Percentiles rank a stretch among this genome's conserved stretches.
These are phyloP conservation scores for Xylariales sp. DNA, from an alignment of 2,329 filamentous ascomycete species.

Conservation along the genomic window DNA sequence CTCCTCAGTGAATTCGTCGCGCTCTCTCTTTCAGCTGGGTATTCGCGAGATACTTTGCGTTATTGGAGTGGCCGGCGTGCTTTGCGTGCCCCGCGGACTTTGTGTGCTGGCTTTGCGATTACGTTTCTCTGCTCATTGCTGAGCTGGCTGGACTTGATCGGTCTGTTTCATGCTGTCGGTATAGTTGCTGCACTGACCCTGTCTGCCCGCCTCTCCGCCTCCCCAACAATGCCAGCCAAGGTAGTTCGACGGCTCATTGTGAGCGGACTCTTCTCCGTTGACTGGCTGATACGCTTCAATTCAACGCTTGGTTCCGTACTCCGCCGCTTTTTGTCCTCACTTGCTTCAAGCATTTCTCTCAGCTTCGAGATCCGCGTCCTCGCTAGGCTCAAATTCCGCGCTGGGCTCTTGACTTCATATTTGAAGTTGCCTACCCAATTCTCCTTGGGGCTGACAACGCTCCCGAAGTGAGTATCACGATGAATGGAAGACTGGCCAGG, in stretches of 20 bases:
- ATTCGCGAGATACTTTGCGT: no score
- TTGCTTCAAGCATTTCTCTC: constrained; percentile 4
- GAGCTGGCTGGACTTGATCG: no score
- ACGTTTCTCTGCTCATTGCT: no score
- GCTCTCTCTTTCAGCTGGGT: no score
- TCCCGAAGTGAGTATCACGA: neutral
- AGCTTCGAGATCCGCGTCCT: neutral
- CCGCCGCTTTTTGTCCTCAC: neutral
- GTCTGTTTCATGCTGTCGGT: neutral
- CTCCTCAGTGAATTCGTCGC: no score
- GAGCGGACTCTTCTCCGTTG: no score
- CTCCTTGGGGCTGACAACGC: neutral
- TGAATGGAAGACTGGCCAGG: constrained; percentile 2
- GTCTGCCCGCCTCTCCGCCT: neutral
- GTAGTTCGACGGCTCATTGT: no score
- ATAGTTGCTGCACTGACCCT: neutral
- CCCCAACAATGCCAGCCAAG: neutral
- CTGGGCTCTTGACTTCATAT: neutral
- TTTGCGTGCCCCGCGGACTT: no score
- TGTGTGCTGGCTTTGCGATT: no score
- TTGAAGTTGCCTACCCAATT: neutral
- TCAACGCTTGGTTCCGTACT: neutral
- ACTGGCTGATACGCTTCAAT: no score
- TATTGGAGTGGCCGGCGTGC: no score
- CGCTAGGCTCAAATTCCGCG: neutral